phyloP scores from a whole-genome alignment of 805 yeast species.

The Candida tallmaniae region DNA sequence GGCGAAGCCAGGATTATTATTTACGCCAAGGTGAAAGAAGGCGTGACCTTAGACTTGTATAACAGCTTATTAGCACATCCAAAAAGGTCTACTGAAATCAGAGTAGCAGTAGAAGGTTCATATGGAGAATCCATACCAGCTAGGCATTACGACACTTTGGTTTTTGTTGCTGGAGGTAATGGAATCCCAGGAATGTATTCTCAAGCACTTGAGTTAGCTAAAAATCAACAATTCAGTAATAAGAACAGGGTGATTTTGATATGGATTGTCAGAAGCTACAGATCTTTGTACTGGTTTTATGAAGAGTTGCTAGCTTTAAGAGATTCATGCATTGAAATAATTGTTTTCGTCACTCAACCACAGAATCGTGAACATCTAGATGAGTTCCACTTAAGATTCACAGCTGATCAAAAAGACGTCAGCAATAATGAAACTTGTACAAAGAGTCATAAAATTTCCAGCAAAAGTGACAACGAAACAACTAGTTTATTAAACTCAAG shows the following conservation, averaged over 20 bases:
- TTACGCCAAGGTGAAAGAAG: slow-evolving; percentile 31
- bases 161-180: slow-evolving; percentile 38
- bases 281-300: slow-evolving; percentile 47
- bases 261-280: slow-evolving; percentile 61
- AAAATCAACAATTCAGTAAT: background rate
- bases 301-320: slow-evolving; percentile 35
- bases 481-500: background rate
- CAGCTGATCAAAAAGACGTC: slow-evolving; percentile 1
- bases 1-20: slow-evolving; percentile 20
- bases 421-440: background rate
- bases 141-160: slow-evolving; percentile 20
- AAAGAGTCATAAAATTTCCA: background rate
- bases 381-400: slow-evolving; percentile 11
- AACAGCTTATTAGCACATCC: slow-evolving; percentile 17
- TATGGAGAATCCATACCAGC: slow-evolving; percentile 35
- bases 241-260: slow-evolving; percentile 34
- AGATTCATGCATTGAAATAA: slow-evolving; percentile 20
- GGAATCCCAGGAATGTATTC: slow-evolving; percentile 40
- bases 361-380: slow-evolving; percentile 27
- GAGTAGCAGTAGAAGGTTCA: slow-evolving; percentile 36
- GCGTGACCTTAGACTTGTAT: slow-evolving; percentile 24
- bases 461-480: too few relatives aligned
- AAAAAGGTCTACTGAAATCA: slow-evolving; percentile 14
- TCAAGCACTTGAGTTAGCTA: slow-evolving; percentile 21
- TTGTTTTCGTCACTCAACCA: slow-evolving; percentile 27